Evolutionary conservation across 73 alveolate genomes (phyloP), one percentile per base, ranked within the genome.

Genomic region (Symbiodinium natans): DNA sequence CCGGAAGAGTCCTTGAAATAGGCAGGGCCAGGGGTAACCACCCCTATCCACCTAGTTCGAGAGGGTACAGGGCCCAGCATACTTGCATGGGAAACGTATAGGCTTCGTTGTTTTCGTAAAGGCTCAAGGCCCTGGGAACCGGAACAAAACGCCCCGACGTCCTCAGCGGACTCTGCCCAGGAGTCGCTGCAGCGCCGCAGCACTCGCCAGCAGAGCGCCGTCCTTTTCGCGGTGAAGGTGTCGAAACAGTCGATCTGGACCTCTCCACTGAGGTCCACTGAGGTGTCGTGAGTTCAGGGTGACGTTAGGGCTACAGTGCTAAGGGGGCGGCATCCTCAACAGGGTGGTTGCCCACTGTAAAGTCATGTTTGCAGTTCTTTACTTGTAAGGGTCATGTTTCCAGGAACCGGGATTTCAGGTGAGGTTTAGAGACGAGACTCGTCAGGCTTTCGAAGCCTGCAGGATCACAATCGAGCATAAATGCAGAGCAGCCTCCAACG

Each of bases 121-220:
- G n/a, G n/a, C n/a, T n/a, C n/a, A n/a, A n/a, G n/a, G n/a, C n/a
- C n/a, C n/a, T n/a, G n/a, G n/a, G n/a, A n/a, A n/a, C n/a, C n/a
- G n/a, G n/a, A n/a, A n/a, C n/a, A n/a, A n/a, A n/a, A n/a, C 59
- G 59, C 93, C 36, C 83, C 59, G 54, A 34, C 73, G 17, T 34
- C 85, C 42, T 87, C 94, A n/a, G 94, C 25, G 84, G 63, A 52
- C 1, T 52, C 68, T 11, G 68, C 39, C 94, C 94, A 87, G 17
- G 40, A 36, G 3, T 56, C 86, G 71, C 94, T 83, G 42, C 83
- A 75, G 68, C 94, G 94, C 68, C 94, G 84, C 73, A 87, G 84
- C 85, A 87, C 94, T 56, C 94, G 94, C 94, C 94, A 87, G 94
- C 94, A 87, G 38, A 87, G 85, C 63, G 94, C 94, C 34, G 38